phyloP scores from a whole-genome alignment of 75 land plant species.

The Larix kaempferi region DNA sequence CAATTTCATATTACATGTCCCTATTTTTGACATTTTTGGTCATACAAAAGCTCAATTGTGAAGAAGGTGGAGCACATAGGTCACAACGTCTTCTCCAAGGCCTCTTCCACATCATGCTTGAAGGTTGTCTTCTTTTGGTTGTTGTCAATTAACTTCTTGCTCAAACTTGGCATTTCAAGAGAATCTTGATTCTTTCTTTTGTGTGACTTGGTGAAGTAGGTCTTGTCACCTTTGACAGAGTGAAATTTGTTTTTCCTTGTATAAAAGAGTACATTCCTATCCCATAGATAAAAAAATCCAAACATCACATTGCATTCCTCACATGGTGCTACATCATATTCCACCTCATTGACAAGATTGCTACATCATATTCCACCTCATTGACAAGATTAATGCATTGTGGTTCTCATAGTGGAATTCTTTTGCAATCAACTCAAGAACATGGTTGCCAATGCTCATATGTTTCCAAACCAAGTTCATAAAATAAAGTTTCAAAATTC shows the following conservation, averaged over 20 bases:
- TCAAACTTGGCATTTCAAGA: background rate
- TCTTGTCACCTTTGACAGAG: background rate
- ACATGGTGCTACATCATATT: no score
- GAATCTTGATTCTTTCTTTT: background rate
- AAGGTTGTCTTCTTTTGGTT: no score
- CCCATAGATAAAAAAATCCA: background rate
- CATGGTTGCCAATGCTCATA: background rate
- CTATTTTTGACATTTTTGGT: no score
- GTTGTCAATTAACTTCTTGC: no score
- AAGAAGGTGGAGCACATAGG: no score
- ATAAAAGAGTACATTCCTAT: background rate
- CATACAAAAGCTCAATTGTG: no score
- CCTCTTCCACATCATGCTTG: no score
- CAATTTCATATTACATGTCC: no score
- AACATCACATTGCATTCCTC: background rate
- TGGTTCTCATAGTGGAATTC: background rate
- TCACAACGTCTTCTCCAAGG: no score
- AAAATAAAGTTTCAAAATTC: background rate
- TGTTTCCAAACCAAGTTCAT: background rate
- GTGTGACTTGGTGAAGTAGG: background rate
- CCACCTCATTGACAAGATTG: background rate
- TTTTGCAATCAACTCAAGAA: background rate
- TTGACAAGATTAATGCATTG: background rate
- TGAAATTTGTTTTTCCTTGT: background rate
- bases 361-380: no score